phyloP scores from a whole-genome alignment of 495 filamentous ascomycete species.

The Neurospora pannonica region DNA sequence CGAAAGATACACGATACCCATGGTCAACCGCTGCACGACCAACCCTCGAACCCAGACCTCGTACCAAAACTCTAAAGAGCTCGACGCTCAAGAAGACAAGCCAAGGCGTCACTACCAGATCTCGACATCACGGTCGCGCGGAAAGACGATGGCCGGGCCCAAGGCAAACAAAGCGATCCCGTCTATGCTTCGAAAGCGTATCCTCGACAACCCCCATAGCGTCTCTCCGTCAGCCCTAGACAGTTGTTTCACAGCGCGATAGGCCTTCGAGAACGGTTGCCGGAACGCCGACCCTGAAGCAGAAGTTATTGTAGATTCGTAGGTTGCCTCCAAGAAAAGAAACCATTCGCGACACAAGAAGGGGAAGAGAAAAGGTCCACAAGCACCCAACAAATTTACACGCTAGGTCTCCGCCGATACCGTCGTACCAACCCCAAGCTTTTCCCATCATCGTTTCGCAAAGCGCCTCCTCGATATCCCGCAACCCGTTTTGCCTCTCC shows the following conservation, averaged over 20 bases:
- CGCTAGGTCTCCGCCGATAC: background rate
- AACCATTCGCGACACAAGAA: too few species aligned
- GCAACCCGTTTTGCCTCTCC: background rate
- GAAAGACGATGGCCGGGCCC: fast-evolving
- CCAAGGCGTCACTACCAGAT: background rate
- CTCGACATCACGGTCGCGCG: background rate
- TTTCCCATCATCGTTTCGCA: background rate
- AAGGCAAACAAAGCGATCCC: background rate
- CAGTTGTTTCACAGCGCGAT: background rate
- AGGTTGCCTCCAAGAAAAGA: too few species aligned
- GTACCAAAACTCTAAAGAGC: background rate
- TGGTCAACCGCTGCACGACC: background rate
- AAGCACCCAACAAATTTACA: background rate
- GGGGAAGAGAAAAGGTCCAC: background rate
- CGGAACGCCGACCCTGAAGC: background rate
- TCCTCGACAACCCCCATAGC: background rate
- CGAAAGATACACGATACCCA: background rate
- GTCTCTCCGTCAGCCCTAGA: background rate
- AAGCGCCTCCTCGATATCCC: background rate
- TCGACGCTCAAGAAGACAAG: background rate
- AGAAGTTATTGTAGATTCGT: background rate
- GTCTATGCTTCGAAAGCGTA: background rate
- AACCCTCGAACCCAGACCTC: background rate
- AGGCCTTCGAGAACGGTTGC: background rate
- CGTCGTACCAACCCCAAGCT: background rate